Evolutionary conservation across 192 early-diverging fungal genomes (phyloP).

Genomic region (Linnemannia exigua): DNA sequence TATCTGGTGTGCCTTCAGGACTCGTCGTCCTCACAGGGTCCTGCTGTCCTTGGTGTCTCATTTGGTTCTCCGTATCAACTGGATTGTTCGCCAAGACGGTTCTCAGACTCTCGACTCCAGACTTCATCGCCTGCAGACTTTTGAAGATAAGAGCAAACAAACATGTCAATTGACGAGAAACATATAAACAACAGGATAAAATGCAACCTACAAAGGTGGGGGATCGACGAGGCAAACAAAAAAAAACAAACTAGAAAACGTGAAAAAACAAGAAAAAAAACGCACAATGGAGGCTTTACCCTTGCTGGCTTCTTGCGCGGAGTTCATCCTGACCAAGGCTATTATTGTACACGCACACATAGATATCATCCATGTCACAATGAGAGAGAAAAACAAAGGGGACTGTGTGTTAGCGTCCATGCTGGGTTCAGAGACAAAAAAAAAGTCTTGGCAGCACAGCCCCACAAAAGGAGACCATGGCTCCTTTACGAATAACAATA

Average conservation of each 20-base stretch:
- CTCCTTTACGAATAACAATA: neutral
- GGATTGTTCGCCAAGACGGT: conserved; percentile 45
- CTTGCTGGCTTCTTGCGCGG: conserved; percentile 51
- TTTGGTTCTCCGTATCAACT: neutral
- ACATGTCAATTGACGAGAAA: neutral
- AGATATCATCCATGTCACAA: too few species aligned
- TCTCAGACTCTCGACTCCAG: conserved; percentile 51
- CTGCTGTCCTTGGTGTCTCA: neutral
- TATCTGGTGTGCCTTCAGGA: neutral
- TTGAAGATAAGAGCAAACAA: neutral
- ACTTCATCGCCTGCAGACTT: conserved; percentile 48
- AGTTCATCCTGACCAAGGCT: conserved; percentile 52
- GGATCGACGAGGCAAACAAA: neutral
- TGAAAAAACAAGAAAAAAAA: neutral
- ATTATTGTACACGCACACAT: neutral
- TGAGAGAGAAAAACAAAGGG: neutral
- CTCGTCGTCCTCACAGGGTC: neutral
- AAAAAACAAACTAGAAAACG: neutral
- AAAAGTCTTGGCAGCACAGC: neutral
- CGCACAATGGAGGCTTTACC: conserved; percentile 28
- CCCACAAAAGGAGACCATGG: neutral
- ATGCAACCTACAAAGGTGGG: neutral
- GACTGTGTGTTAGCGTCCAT: neutral
- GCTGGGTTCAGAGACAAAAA: too few species aligned
- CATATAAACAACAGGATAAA: neutral